A percentile compares a stretch with the other conserved stretches of the same genome.
These are phyloP conservation scores for Halenospora varia DNA, from an alignment of 495 filamentous ascomycete species.

Conservation along the genomic window DNA sequence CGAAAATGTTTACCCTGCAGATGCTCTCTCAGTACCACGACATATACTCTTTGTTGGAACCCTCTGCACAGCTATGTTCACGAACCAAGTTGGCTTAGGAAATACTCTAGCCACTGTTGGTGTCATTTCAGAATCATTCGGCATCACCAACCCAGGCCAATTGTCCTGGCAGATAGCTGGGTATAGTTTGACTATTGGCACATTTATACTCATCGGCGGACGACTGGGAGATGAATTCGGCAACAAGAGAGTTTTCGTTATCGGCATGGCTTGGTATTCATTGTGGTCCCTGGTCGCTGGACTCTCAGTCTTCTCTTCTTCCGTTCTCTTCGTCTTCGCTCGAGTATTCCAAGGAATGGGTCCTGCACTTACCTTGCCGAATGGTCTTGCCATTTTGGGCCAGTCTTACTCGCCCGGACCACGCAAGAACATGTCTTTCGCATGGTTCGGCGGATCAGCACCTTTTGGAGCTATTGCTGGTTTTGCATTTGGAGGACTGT, in stretches of 20 bases:
- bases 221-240: conserved; percentile 63
- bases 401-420: conserved; percentile 46
- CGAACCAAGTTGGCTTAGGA: conserved; percentile 37
- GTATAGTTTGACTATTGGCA: conserved; percentile 56
- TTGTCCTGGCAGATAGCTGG: conserved; percentile 46
- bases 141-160: conserved; percentile 33
- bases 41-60: conserved; percentile 18
- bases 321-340: conserved; percentile 53
- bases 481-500: conserved; percentile 43
- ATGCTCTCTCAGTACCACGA: background rate
- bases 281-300: conserved; percentile 59
- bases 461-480: too few relatives aligned
- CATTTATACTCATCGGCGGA: conserved; percentile 61
- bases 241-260: conserved; percentile 55
- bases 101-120: conserved; percentile 35
- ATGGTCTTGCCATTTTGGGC: conserved; percentile 59
- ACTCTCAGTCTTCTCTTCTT: conserved; percentile 37
- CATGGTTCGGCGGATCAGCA: conserved; percentile 58
- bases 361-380: conserved; percentile 57
- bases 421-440: conserved; percentile 61
- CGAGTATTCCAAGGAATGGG: conserved; percentile 61
- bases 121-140: conserved; percentile 44
- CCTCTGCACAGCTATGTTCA: conserved; percentile 21
- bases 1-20: too few relatives aligned
- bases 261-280: conserved; percentile 59